Percentiles rank a stretch among this genome's conserved stretches.
phyloP scores from a whole-genome alignment of 1,284 basidiomycete genomes.

The Ganoderma multipileum region DNA sequence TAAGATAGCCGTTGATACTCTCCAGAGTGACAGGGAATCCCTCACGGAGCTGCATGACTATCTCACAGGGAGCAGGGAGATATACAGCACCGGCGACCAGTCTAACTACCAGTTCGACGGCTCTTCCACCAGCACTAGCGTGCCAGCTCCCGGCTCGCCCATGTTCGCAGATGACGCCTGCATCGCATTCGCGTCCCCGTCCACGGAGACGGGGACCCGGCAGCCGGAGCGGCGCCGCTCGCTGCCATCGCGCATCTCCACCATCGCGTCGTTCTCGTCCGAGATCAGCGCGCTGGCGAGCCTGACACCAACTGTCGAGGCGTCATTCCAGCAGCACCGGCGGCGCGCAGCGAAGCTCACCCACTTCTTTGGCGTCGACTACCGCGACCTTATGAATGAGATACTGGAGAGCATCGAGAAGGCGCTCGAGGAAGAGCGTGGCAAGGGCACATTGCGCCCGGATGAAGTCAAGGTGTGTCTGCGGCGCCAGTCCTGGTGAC shows the following conservation, averaged over 20 bases:
- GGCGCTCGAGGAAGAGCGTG: conserved; percentile 72
- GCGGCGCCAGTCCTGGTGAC: not conserved
- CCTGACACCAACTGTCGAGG: conserved; percentile 50
- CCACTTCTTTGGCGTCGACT: conserved; percentile 84
- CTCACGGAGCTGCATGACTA: conserved; percentile 77
- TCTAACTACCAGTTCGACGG: conserved; percentile 1
- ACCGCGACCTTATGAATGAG: conserved; percentile 75
- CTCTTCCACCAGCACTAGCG: conserved; percentile 32
- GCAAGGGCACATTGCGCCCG: conserved; percentile 63
- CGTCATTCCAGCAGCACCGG: conserved; percentile 71
- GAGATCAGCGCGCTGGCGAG: conserved; percentile 47
- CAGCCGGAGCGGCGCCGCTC: conserved; percentile 70
- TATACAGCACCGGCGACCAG: conserved; percentile 23
- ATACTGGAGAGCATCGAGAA: conserved; percentile 81
- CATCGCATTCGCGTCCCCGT: conserved; percentile 24
- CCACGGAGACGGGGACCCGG: not conserved
- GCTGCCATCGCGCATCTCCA: conserved; percentile 68
- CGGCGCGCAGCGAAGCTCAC: conserved; percentile 79
- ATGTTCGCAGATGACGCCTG: conserved; percentile 19
- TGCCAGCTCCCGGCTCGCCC: conserved; percentile 25
- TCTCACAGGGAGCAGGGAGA: conserved; percentile 53
- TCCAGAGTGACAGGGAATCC: conserved; percentile 74
- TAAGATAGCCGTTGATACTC: conserved; percentile 15
- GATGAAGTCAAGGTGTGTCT: conserved; percentile 73
- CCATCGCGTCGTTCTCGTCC: conserved; percentile 65